Evolutionary conservation across 192 early-diverging fungal species (phyloP), one percentile per base, ranked within the genome.

Genomic region (Mortierella antarctica): DNA sequence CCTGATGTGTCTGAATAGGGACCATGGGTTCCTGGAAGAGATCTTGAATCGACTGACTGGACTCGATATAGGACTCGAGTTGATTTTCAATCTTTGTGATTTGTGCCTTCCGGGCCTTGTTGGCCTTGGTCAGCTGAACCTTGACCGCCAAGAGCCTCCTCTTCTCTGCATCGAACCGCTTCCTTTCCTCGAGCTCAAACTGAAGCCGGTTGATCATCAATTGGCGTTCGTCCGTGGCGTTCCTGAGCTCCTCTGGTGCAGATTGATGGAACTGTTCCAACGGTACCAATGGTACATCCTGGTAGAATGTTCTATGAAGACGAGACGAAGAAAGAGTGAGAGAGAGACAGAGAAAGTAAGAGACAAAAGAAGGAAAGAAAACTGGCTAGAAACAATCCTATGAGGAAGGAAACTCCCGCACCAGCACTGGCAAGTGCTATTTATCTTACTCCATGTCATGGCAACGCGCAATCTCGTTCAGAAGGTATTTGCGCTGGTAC

Each of bases 401-500:
- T n/a, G 6, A 61, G 31, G 11, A 50, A 13, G 42, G 40, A 60
- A 54, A 65, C 6, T 60, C n/a, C n/a, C n/a, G n/a, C n/a, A n/a
- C n/a, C n/a, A n/a, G n/a, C n/a, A n/a, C n/a, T n/a, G n/a, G n/a
- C n/a, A n/a, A n/a, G n/a, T 1, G 4, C 12, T 11, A 44, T 11
- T 7, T 6, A 9, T 18, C 76, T 42, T 80, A 80, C 76, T 80
- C 69, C 76, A 80, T 80, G 45, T 66, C 76, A 6, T 59, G 68
- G 67, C 76, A 80, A 21, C 76, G 76, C 6, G 76, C 69, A 47
- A 80, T 80, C 62, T 80, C 76, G 18, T 65, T 66, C 52, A 58
- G 7, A 18, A 80, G 76, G 44, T 80, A 80, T 80, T 80, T 80
- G n/a, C 76, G 62, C 39, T 80, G 76, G 40, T 80, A 80, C 15